A percentile compares a stretch with the other conserved stretches of the same genome.
phyloP scores from a whole-genome alignment of 116 monocot genomes.

The Papilionanthe hybrid region DNA sequence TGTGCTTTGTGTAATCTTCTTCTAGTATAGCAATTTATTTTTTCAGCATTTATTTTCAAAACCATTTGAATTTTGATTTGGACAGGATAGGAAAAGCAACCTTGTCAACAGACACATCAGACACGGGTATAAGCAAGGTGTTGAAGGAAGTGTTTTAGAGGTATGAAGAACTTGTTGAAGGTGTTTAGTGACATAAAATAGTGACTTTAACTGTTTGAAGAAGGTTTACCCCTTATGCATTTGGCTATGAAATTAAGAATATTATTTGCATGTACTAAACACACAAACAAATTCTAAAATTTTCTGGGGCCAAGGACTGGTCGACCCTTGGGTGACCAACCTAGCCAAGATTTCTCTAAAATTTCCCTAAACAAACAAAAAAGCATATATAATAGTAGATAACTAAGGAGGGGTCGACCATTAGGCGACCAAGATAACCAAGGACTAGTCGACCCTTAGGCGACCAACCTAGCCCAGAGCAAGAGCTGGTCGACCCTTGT shows the following conservation, averaged over 20 bases:
- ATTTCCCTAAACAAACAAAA: too few species aligned
- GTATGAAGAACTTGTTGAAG: conserved; percentile 7
- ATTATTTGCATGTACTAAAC: not conserved
- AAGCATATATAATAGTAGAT: too few species aligned
- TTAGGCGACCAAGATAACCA: too few species aligned
- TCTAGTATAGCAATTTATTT: not conserved
- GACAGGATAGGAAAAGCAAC: conserved; percentile 12
- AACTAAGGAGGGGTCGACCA: too few species aligned
- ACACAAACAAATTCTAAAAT: too few species aligned
- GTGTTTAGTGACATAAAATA: not conserved
- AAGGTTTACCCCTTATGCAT: not conserved
- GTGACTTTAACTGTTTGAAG: not conserved
- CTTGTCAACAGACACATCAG: not conserved
- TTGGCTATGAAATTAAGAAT: not conserved
- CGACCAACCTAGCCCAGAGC: too few species aligned
- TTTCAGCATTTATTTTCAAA: not conserved
- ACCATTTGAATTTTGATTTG: not conserved
- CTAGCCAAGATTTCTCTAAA: too few species aligned
- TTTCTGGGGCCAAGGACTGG: too few species aligned
- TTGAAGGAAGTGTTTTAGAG: conserved; percentile 24
- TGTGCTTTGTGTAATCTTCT: not conserved
- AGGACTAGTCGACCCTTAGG: too few species aligned
- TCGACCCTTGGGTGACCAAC: too few species aligned
- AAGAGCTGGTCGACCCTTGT: too few species aligned
- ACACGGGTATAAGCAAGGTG: conserved; percentile 12